A percentile compares a stretch with the other conserved stretches of the same genome.
Evolutionary conservation across 768 basidiomycete genomes (phyloP).

Genomic region (Boletales sp.): DNA sequence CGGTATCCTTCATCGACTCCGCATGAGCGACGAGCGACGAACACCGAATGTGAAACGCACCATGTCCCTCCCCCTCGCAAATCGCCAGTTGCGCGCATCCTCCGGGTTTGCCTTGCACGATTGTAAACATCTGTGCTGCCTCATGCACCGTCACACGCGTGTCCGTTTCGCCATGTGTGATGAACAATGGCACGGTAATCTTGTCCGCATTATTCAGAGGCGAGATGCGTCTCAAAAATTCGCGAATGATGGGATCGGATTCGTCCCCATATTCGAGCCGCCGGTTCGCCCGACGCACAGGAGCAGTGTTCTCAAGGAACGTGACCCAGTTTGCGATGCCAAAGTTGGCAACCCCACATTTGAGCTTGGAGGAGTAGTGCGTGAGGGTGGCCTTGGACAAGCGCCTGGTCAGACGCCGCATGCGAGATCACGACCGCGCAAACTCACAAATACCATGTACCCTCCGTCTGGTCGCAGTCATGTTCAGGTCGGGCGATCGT

Average conservation of each 20-base stretch:
- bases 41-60: constrained; percentile 20
- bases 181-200: constrained; percentile 34
- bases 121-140: constrained; percentile 36
- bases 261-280: constrained; percentile 43
- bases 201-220: constrained; percentile 37
- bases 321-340: constrained; percentile 39
- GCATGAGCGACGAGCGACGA: constrained; percentile 1
- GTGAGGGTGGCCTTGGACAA: constrained; percentile 35
- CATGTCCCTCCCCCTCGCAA: constrained; percentile 42
- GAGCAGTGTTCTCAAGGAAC: constrained; percentile 41
- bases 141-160: constrained; percentile 38
- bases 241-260: constrained; percentile 33
- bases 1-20: constrained; percentile 32
- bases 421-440: neutral
- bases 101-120: constrained; percentile 19
- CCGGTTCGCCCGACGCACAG: constrained; percentile 32
- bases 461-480: constrained; percentile 30
- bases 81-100: constrained; percentile 35
- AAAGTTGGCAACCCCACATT: constrained; percentile 40
- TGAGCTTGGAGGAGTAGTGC: constrained; percentile 39
- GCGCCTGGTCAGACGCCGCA: neutral
- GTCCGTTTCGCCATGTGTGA: constrained; percentile 42
- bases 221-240: constrained; percentile 37
- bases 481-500: neutral
- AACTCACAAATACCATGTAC: constrained; percentile 39